Evolutionary conservation across 306 rosid species (phyloP).

Genomic region (Malus fusca): DNA sequence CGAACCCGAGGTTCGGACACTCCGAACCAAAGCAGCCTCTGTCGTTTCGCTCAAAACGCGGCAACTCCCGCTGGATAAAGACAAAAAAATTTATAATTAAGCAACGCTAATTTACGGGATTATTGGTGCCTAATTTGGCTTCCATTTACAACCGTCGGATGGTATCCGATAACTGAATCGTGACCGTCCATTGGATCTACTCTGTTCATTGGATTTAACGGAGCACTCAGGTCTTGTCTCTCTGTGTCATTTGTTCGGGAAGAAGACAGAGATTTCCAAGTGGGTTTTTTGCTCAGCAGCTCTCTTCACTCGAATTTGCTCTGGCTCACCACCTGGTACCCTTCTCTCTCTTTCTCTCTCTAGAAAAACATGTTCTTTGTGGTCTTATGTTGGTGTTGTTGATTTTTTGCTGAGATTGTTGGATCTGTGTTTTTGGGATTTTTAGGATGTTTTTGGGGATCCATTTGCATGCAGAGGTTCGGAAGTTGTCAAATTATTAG

Average conservation of each 20-base stretch:
- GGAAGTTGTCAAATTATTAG: neutral
- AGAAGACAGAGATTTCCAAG: constrained; percentile 9
- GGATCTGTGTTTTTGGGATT: neutral
- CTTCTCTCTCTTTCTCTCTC: neutral
- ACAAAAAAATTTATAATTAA: constrained; percentile 15
- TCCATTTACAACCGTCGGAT: constrained; percentile 24
- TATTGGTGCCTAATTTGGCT: neutral
- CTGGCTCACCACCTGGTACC: constrained; percentile 15
- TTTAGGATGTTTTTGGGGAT: neutral
- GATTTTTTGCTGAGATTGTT: neutral
- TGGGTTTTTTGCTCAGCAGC: constrained; percentile 16
- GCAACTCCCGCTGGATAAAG: constrained; percentile 21
- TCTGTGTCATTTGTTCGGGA: neutral
- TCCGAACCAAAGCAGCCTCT: constrained; percentile 16
- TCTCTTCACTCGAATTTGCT: constrained; percentile 5
- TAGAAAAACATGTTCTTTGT: neutral
- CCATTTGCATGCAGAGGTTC: constrained; percentile 16
- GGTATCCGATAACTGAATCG: constrained; percentile 7
- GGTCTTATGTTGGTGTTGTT: neutral
- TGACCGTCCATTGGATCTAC: constrained; percentile 3
- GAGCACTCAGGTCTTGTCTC: neutral
- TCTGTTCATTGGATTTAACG: neutral
- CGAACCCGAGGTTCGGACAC: constrained; percentile 34
- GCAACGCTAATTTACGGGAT: constrained; percentile 17
- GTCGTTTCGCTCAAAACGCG: constrained; percentile 19